Evolutionary conservation across 1,139 yeast species (phyloP).

Genomic region (Debaryomyces nepalensis): DNA sequence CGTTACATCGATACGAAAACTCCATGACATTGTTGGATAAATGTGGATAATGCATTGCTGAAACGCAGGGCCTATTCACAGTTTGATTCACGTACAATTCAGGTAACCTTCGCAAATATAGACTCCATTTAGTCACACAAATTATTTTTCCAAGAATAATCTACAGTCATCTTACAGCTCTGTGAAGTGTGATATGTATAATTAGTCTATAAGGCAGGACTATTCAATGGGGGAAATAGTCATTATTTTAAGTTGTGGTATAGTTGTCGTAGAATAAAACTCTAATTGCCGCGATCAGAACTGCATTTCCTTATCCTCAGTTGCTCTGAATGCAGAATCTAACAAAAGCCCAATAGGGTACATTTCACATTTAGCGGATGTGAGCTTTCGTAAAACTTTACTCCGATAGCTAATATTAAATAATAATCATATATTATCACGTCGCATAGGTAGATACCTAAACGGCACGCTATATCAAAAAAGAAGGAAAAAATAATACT

Average conservation of each 20-base stretch:
- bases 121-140: too few species aligned
- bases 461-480: neutral
- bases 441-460: neutral
- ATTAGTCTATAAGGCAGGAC: neutral
- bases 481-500: neutral
- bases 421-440: slow-evolving; percentile 1
- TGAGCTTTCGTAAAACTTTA: neutral
- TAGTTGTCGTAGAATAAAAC: neutral
- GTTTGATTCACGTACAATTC: neutral
- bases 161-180: too few species aligned
- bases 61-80: neutral
- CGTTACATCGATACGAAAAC: slow-evolving; percentile 3
- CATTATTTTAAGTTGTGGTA: slow-evolving; percentile 4
- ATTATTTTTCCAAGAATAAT: too few species aligned
- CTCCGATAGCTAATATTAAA: neutral
- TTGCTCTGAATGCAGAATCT: too few species aligned
- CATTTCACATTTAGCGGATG: neutral
- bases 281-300: too few species aligned
- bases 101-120: neutral
- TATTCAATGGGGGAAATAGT: slow-evolving; percentile 1
- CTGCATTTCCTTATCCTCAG: too few species aligned
- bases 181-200: too few species aligned
- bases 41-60: slow-evolving; percentile 3
- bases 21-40: neutral
- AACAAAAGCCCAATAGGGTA: too few species aligned